Conservation (phyloP, 2,329 filamentous ascomycete genomes). For the Reticulascus tulasneorum region DNA sequence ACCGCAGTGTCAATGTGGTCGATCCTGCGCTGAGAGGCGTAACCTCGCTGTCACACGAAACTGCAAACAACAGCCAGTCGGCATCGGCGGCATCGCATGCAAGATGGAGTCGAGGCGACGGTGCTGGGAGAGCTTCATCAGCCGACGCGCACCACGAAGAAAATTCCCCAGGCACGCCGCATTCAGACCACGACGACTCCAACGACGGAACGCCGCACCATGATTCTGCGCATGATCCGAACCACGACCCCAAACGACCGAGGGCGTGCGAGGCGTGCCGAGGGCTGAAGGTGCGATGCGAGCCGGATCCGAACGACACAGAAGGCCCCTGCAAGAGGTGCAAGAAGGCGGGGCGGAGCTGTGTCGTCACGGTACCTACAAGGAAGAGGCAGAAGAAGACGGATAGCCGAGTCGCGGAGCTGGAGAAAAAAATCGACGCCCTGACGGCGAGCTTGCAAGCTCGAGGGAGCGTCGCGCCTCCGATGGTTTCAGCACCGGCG, state of each 20-base stretch:
- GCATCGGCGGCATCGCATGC: conserved; percentile 1
- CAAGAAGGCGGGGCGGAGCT: conserved; percentile 72
- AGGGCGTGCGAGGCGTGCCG: conserved; percentile 74
- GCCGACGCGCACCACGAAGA: conserved; percentile 1
- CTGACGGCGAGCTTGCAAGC: conserved; percentile 76
- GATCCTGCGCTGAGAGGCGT: conserved; percentile 12
- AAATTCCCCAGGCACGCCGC: conserved; percentile 8
- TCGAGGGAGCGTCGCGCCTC: conserved; percentile 20
- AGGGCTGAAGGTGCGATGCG: conserved; percentile 78
- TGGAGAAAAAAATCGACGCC: conserved; percentile 90
- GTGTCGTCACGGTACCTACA: conserved; percentile 69
- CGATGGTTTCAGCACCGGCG: conserved; percentile 12
- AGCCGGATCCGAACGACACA: conserved; percentile 61
- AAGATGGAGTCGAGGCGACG: conserved; percentile 1
- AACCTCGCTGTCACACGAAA: neutral
- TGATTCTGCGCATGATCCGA: conserved; percentile 8
- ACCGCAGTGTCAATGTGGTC: conserved; percentile 8
- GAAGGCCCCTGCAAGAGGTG: conserved; percentile 71
- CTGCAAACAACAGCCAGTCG: conserved; percentile 1
- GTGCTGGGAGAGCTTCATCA: conserved; percentile 4
- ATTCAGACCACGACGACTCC: conserved; percentile 5
- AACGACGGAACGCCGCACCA: conserved; percentile 7
- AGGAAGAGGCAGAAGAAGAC: conserved; percentile 88
- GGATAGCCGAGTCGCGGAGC: conserved; percentile 80
- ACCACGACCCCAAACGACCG: conserved; percentile 52